These are phyloP conservation scores for Cornus controversa DNA, from an alignment of 148 eudicot species.

Conservation along the genomic window DNA sequence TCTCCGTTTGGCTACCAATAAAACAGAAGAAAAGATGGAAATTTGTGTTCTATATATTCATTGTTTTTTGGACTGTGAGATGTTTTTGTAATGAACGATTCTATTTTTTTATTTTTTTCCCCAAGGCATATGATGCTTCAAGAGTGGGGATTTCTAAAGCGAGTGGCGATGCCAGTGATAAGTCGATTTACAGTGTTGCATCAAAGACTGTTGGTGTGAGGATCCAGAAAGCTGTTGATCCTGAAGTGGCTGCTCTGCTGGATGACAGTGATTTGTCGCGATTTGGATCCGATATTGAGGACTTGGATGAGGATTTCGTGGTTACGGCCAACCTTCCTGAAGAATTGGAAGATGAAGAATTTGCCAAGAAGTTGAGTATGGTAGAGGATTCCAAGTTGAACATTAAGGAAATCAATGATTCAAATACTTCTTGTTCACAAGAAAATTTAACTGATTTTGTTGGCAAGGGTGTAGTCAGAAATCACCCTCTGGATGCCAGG, in stretches of 20 bases:
- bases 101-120: slow-evolving; percentile 9
- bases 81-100: no score
- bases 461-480: slow-evolving; percentile 15
- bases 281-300: slow-evolving; percentile 81
- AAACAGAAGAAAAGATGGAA: neutral
- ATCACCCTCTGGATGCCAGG: slow-evolving; percentile 7
- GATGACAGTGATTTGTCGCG: slow-evolving; percentile 63
- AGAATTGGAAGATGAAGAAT: slow-evolving; percentile 34
- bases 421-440: slow-evolving; percentile 18
- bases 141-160: slow-evolving; percentile 46
- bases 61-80: no score
- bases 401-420: slow-evolving; percentile 15
- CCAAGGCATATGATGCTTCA: slow-evolving; percentile 92
- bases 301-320: slow-evolving; percentile 92
- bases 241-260: slow-evolving; percentile 74
- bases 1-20: neutral
- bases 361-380: slow-evolving; percentile 26
- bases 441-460: slow-evolving; percentile 7
- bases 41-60: no score
- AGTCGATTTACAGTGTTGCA: slow-evolving; percentile 62
- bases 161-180: slow-evolving; percentile 46
- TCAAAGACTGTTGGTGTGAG: slow-evolving; percentile 61
- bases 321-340: slow-evolving; percentile 64
- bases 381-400: slow-evolving; percentile 23
- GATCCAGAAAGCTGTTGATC: slow-evolving; percentile 74